Evolutionary conservation across 2,329 filamentous ascomycete genomes (phyloP).

Genomic region (Fusarium sp.): DNA sequence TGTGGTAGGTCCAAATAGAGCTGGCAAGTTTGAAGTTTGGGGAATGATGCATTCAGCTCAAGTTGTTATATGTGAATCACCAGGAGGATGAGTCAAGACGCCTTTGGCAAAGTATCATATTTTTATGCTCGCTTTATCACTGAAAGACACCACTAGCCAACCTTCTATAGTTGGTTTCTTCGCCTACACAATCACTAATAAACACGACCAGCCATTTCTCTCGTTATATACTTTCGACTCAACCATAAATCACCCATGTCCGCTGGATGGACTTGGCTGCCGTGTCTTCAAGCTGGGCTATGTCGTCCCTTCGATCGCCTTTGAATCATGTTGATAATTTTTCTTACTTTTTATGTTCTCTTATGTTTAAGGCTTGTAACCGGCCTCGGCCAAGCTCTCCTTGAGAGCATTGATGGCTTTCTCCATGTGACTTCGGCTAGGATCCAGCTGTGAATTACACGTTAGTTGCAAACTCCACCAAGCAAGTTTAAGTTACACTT

Average conservation of each 20-base stretch:
- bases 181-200: slow-evolving; percentile 22
- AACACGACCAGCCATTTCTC: slow-evolving; percentile 26
- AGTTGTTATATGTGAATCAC: background rate
- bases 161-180: slow-evolving; percentile 18
- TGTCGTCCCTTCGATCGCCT: background rate
- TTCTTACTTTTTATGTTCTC: background rate
- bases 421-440: slow-evolving; percentile 82
- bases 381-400: slow-evolving; percentile 78
- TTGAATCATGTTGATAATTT: background rate
- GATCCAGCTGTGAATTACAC: slow-evolving; percentile 68
- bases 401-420: slow-evolving; percentile 83
- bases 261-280: background rate
- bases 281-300: background rate
- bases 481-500: slow-evolving; percentile 50
- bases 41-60: background rate
- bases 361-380: slow-evolving; percentile 60
- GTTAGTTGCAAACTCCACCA: slow-evolving; percentile 33
- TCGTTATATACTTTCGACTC: slow-evolving; percentile 19
- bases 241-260: background rate
- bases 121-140: slow-evolving; percentile 33
- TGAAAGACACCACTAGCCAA: slow-evolving; percentile 19
- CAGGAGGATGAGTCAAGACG: slow-evolving; percentile 5
- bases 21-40: background rate
- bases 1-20: background rate
- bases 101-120: slow-evolving; percentile 12